Evolutionary conservation across 306 rosid genomes (phyloP).

Genomic region (Dryas drummondii): DNA sequence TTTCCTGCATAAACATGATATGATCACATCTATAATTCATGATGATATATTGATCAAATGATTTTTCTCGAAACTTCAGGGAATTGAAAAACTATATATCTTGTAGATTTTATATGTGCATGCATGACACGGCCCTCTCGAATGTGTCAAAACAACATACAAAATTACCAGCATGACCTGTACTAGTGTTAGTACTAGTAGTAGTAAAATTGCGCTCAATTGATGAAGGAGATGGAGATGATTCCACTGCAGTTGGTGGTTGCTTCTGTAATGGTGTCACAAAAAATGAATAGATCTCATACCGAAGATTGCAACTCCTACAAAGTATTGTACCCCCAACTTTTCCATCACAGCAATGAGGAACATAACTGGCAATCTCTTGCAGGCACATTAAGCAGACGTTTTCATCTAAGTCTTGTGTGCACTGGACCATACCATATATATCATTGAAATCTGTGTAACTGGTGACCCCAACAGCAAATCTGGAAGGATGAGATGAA

Average conservation of each 20-base stretch:
- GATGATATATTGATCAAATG: not conserved
- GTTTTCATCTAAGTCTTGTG: constrained; percentile 16
- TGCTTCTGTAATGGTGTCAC: constrained; percentile 2
- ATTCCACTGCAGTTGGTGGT: constrained; percentile 3
- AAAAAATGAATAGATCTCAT: constrained; percentile 15
- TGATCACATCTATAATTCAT: not conserved
- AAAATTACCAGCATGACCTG: constrained; percentile 2
- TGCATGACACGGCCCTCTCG: not conserved
- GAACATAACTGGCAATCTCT: constrained; percentile 7
- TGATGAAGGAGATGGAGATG: constrained; percentile 15
- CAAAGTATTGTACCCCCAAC: constrained; percentile 18
- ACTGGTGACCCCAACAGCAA: constrained; percentile 7
- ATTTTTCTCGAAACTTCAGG: not conserved
- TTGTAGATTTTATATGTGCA: no score
- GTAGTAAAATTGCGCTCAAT: not conserved
- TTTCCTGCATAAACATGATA: constrained; percentile 23
- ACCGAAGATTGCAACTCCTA: constrained; percentile 30
- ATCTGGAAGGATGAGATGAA: constrained; percentile 26
- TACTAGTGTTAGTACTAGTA: not conserved
- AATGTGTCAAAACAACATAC: not conserved
- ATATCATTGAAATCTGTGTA: constrained; percentile 3
- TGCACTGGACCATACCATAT: constrained; percentile 31
- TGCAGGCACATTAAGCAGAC: constrained; percentile 34
- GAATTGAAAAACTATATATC: no score
- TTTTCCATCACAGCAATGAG: not conserved